Conservation (phyloP, 2,329 filamentous ascomycete species). For the Aspergillus flavus region DNA sequence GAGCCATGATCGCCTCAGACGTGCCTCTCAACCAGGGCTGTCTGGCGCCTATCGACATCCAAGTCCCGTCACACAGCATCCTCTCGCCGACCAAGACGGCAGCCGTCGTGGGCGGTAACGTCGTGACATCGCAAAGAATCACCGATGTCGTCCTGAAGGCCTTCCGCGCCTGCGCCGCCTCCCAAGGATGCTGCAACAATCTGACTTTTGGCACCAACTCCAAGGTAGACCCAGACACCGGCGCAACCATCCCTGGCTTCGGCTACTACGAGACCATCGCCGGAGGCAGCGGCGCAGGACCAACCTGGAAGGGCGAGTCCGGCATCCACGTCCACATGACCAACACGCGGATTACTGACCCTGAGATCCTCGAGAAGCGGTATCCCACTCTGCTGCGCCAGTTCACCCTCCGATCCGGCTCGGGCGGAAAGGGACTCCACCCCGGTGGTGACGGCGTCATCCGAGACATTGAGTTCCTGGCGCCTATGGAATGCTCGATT, state of each 20-base stretch:
- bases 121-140: slow-evolving; percentile 76
- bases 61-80: slow-evolving; percentile 69
- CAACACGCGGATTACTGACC: slow-evolving; percentile 82
- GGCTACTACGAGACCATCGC: slow-evolving; percentile 89
- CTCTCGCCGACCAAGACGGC: slow-evolving; percentile 75
- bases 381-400: slow-evolving; percentile 76
- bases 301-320: slow-evolving; percentile 73
- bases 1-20: slow-evolving; percentile 76
- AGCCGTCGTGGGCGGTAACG: slow-evolving; percentile 82
- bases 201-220: slow-evolving; percentile 77
- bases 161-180: slow-evolving; percentile 76
- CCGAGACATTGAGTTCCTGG: slow-evolving; percentile 81
- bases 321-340: slow-evolving; percentile 87
- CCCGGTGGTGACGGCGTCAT: slow-evolving; percentile 75
- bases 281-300: slow-evolving; percentile 75
- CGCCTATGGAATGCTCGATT: slow-evolving; percentile 78
- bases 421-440: slow-evolving; percentile 68
- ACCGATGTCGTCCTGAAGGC: slow-evolving; percentile 82
- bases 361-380: slow-evolving; percentile 77
- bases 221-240: slow-evolving; percentile 61
- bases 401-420: slow-evolving; percentile 68
- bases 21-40: slow-evolving; percentile 89
- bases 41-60: slow-evolving; percentile 72
- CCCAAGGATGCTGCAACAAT: slow-evolving; percentile 81
- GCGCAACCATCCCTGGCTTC: slow-evolving; percentile 69